phyloP scores from a whole-genome alignment of 2,329 filamentous ascomycete genomes.

The Thermoascus crustaceus region DNA sequence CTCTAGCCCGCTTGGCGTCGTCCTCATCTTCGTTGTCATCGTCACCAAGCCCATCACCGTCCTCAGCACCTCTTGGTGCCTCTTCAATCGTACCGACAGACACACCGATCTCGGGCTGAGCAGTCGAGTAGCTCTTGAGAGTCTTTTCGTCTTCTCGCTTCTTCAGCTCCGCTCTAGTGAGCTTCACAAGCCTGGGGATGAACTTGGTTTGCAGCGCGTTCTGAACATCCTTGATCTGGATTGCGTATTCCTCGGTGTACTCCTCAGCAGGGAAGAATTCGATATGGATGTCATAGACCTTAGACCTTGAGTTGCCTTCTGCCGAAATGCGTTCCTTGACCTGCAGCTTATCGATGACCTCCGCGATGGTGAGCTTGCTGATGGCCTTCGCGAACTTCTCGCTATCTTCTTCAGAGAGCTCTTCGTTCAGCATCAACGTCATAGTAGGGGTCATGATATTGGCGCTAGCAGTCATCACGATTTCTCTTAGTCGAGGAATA shows the following conservation, averaged over 20 bases:
- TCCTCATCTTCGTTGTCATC: constrained; percentile 73
- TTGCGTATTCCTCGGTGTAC: constrained; percentile 79
- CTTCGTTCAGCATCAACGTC: constrained; percentile 67
- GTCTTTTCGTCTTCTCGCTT: constrained; percentile 61
- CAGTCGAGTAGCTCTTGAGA: constrained; percentile 51
- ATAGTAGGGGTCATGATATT: constrained; percentile 74
- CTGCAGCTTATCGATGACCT: constrained; percentile 71
- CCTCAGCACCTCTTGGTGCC: constrained; percentile 40
- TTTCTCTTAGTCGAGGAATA: constrained; percentile 94
- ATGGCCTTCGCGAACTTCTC: constrained; percentile 87
- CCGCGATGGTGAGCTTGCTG: constrained; percentile 72
- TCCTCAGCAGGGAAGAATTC: constrained; percentile 78
- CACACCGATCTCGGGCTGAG: constrained; percentile 67
- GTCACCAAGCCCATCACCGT: constrained; percentile 56
- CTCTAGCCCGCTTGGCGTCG: constrained; percentile 56
- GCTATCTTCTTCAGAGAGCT: constrained; percentile 59
- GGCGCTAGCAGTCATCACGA: constrained; percentile 91
- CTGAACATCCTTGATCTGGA: constrained; percentile 68
- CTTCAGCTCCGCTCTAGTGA: constrained; percentile 67
- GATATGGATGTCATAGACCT: constrained; percentile 74
- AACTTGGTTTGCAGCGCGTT: constrained; percentile 73
- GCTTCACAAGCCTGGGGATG: constrained; percentile 60
- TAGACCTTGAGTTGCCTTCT: constrained; percentile 62
- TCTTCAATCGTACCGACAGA: constrained; percentile 51
- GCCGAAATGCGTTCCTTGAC: constrained; percentile 73